Conservation (phyloP, 2,329 filamentous ascomycete genomes). For the Trichoderma harzianum region DNA sequence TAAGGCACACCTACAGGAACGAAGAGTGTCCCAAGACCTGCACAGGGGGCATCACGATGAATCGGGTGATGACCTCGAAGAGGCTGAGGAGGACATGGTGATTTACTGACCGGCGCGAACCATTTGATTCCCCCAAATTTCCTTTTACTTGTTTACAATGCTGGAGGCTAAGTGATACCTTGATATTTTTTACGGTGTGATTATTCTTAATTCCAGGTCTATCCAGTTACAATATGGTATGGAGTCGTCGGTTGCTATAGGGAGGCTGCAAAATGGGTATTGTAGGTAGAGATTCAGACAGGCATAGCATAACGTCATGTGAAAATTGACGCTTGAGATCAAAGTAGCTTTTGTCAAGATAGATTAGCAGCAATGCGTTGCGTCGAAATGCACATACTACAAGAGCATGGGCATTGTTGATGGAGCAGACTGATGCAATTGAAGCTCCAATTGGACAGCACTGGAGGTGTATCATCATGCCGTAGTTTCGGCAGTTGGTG, state of each 20-base stretch:
- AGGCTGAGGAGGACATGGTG: conserved; percentile 84
- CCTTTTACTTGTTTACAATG: neutral
- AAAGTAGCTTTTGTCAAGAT: neutral
- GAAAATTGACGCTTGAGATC: neutral
- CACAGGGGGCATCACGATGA: conserved; percentile 60
- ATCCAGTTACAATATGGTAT: neutral
- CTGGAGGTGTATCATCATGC: neutral
- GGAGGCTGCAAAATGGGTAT: neutral
- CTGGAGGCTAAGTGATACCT: conserved; percentile 2
- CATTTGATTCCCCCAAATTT: conserved; percentile 4
- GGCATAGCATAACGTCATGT: neutral
- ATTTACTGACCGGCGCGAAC: conserved; percentile 62
- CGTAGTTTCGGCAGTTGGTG: neutral
- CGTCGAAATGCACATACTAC: neutral
- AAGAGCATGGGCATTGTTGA: neutral
- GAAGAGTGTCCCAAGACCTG: conserved; percentile 1
- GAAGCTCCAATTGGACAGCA: neutral
- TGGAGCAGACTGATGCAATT: neutral
- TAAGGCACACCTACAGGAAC: neutral
- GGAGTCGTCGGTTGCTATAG: neutral
- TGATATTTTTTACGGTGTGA: neutral
- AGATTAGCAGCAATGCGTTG: neutral
- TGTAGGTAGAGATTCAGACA: neutral
- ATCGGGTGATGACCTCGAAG: conserved; percentile 72
- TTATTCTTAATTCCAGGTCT: neutral